These are phyloP conservation scores for Starmerella apicola DNA, from an alignment of 805 yeast genomes.

Conservation along the genomic window DNA sequence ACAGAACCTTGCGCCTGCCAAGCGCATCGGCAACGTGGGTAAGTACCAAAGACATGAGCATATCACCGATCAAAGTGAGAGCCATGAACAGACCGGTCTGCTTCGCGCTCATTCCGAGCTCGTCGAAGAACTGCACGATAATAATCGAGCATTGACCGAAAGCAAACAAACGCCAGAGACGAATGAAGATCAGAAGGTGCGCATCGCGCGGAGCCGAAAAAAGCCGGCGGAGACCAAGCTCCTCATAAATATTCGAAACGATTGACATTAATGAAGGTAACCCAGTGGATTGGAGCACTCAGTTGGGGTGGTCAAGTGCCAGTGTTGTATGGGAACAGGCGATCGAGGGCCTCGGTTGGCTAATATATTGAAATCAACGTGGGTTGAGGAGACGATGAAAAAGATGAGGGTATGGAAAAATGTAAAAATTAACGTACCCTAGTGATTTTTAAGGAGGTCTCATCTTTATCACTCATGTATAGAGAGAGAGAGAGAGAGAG, in stretches of 20 bases:
- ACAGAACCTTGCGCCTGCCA: constrained; percentile 55
- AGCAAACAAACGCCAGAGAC: constrained; percentile 44
- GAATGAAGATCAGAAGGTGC: constrained; percentile 24
- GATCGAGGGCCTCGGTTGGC: no score
- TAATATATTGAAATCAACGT: no score
- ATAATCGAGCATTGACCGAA: constrained; percentile 72
- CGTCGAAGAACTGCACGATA: constrained; percentile 49
- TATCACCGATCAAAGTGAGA: constrained; percentile 65
- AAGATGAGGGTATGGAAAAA: no score
- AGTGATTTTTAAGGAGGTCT: no score
- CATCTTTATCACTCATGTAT: no score
- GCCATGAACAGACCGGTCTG: constrained; percentile 71
- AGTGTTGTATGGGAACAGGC: no score
- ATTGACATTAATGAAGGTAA: no score
- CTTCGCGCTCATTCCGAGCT: constrained; percentile 41
- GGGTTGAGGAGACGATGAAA: no score
- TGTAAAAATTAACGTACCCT: no score
- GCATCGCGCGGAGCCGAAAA: constrained; percentile 24
- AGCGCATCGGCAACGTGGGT: constrained; percentile 66
- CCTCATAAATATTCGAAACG: neutral
- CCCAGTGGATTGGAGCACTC: no score
- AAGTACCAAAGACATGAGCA: constrained; percentile 49
- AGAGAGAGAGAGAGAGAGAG: no score
- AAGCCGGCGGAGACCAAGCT: constrained; percentile 22
- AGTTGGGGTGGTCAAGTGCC: no score